Conservation (phyloP, 768 basidiomycete species). For the Suillus sp. region DNA sequence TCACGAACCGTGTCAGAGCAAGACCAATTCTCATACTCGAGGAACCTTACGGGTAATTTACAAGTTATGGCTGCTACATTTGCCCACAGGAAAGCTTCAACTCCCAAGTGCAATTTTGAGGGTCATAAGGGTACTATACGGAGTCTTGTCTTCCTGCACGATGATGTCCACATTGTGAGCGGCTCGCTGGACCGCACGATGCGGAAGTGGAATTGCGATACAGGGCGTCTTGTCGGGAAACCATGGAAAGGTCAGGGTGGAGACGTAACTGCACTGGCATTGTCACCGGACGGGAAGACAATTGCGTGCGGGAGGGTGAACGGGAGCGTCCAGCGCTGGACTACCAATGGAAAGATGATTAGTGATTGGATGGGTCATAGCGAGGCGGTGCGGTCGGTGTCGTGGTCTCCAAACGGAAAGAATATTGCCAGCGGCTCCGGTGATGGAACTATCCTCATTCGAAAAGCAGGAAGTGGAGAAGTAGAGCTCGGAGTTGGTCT, state of each 20-base stretch:
- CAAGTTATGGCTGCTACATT: background rate
- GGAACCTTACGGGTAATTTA: background rate
- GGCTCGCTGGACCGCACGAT: background rate
- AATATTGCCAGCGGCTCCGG: background rate
- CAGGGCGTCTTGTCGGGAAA: background rate
- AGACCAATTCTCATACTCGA: background rate
- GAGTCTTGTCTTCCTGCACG: background rate
- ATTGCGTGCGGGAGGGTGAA: background rate
- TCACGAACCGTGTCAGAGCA: background rate
- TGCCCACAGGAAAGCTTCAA: background rate
- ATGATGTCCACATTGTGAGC: slow-evolving; percentile 2
- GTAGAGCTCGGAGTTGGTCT: background rate
- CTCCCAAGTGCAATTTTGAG: background rate
- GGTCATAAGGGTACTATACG: background rate
- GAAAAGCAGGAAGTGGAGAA: background rate
- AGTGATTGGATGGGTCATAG: background rate
- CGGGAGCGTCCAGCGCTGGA: background rate
- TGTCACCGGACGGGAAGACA: background rate
- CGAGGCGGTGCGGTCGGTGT: background rate
- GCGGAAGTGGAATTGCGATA: background rate
- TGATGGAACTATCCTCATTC: background rate
- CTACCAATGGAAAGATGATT: background rate
- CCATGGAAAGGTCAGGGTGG: background rate
- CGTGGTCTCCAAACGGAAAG: background rate
- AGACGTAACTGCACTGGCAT: background rate